Evolutionary conservation across 805 yeast genomes (phyloP).

Genomic region (Suhomyces sp.): DNA sequence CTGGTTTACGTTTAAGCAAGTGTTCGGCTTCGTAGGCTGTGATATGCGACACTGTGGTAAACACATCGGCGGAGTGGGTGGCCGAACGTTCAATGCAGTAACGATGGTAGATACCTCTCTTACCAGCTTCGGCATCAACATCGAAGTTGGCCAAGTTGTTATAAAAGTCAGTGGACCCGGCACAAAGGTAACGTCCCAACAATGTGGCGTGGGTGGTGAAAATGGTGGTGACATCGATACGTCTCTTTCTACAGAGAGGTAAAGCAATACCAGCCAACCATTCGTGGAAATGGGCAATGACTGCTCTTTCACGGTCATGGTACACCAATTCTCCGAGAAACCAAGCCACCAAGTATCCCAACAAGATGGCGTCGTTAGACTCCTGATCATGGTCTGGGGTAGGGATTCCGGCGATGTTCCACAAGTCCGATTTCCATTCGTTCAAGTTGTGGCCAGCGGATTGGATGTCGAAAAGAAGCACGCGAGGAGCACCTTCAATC

Average conservation of each 20-base stretch:
- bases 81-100: slow-evolving; percentile 97
- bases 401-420: slow-evolving; percentile 91
- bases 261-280: slow-evolving; percentile 98
- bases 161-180: slow-evolving; percentile 94
- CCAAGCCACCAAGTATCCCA: slow-evolving; percentile 96
- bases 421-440: slow-evolving; percentile 93
- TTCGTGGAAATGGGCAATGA: slow-evolving; percentile 93
- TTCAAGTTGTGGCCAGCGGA: slow-evolving; percentile 68
- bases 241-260: slow-evolving; percentile 87
- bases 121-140: slow-evolving; percentile 97
- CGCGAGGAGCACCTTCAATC: slow-evolving; percentile 96
- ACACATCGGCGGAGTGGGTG: slow-evolving; percentile 93
- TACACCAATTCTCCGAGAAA: slow-evolving; percentile 90
- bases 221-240: slow-evolving; percentile 90
- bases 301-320: slow-evolving; percentile 82
- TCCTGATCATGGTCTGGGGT: slow-evolving; percentile 87
- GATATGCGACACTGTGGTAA: slow-evolving; percentile 95
- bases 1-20: slow-evolving; percentile 91
- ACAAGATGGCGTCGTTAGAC: slow-evolving; percentile 85
- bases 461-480: slow-evolving; percentile 79
- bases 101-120: slow-evolving; percentile 94
- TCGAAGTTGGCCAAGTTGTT: slow-evolving; percentile 86
- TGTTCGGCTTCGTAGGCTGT: slow-evolving; percentile 97
- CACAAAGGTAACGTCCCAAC: slow-evolving; percentile 92
- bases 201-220: slow-evolving; percentile 97